phyloP scores from a whole-genome alignment of 139 green algal species.

The Coelastrella sp. region DNA sequence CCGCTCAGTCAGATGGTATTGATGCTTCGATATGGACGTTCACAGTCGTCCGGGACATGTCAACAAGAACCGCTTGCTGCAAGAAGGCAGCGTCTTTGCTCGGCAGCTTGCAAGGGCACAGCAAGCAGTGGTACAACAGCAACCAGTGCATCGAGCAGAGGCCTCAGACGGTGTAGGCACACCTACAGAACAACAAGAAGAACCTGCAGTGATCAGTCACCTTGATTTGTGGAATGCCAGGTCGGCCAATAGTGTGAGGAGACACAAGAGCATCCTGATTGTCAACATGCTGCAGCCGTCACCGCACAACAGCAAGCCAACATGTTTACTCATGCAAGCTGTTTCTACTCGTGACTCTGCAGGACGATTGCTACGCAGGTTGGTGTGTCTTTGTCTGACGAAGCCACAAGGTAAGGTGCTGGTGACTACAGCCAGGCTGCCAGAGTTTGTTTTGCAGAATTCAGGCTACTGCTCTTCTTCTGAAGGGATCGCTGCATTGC shows the following conservation, averaged over 20 bases:
- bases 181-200: background rate
- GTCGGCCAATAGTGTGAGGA: background rate
- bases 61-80: conserved; percentile 1
- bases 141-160: background rate
- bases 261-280: background rate
- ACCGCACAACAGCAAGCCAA: no score
- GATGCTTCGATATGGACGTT: background rate
- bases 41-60: background rate
- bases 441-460: no score
- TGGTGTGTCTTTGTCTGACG: no score
- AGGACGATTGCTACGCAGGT: no score
- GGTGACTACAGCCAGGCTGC: no score
- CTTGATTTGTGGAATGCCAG: conserved; percentile 44
- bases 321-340: no score
- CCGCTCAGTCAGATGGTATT: no score
- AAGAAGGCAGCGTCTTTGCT: conserved; percentile 15
- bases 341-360: no score
- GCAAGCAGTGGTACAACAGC: conserved; percentile 1
- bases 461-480: no score
- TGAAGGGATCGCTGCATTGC: no score
- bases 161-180: background rate
- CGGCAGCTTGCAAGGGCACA: conserved; percentile 17
- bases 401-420: no score
- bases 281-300: background rate
- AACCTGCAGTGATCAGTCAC: conserved; percentile 10